Base-by-base conservation (phyloP, 164 flowering plant species). In the Nymphaea colorata region DNA sequence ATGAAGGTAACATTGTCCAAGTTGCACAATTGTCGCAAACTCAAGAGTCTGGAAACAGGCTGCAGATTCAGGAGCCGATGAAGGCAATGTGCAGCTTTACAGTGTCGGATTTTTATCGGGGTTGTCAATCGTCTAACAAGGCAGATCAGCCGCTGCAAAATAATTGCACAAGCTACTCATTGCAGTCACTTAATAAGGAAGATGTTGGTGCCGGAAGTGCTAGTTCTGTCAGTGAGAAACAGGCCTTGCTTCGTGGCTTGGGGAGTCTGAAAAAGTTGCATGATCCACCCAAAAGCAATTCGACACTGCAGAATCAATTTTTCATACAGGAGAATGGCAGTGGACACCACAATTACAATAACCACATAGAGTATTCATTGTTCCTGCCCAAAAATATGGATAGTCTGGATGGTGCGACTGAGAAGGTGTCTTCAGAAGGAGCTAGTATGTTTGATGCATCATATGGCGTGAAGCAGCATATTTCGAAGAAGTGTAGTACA, bases 141-240 rank as follows among this genome's bases (percentile, higher is more conserved):
- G 75, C 65, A 44, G 82, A 80, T 66, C 61, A 25, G 60, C 69
- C 81, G 4, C 64, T 78, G 47, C 82, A 79, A 66, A 69, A 74
- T 25, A 25, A 25, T 68, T 78, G 79, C 14, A 70, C 70, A 65
- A 85, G 83, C 41, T 85, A 74, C 74, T 85, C 87, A 0, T 70
- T 80, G 66, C 77, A 77, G 42, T 67, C 75, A 62, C 62, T 80
- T 42, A 67, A 68, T 17, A 66, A 74, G 72, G 78, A 77, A 76
- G 88, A 82, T 61, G 65, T 66, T 51, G 79, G 78, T 62, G 57
- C 5, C 4, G 84, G 70, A 65, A 81, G 73, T 66, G 18, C 44
- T 6, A 71, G 69, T 10, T 47, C 66, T 6, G 62, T 70, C 0
- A 55, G 71, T 43, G 70, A 55, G n/a, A 78, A 73, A 45, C 66